Evolutionary conservation across 768 basidiomycete genomes (phyloP).

Genomic region (Suillus placidus): DNA sequence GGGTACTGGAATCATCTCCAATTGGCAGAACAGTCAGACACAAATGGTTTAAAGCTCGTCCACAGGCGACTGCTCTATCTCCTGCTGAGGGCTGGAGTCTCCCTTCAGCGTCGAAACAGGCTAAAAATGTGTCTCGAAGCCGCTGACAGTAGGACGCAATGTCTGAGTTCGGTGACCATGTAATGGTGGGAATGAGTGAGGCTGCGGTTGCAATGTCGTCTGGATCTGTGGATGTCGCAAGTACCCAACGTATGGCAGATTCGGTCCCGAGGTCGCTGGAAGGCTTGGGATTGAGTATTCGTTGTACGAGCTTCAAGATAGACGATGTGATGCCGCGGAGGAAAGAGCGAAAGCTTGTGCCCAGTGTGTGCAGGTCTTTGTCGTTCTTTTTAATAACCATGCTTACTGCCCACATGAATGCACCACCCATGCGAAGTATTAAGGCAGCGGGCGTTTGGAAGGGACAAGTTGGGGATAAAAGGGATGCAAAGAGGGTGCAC

Average conservation of each 20-base stretch:
- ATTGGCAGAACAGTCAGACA: not conserved
- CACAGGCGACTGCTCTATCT: constrained; percentile 7
- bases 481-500: constrained; percentile 14
- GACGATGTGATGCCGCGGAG: not conserved
- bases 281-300: not conserved
- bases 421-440: constrained; percentile 10
- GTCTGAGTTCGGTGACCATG: constrained; percentile 7
- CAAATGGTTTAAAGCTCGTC: constrained; percentile 6
- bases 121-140: constrained; percentile 8
- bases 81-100: not conserved
- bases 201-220: constrained; percentile 7
- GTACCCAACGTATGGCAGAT: constrained; percentile 8
- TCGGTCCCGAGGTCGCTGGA: not conserved
- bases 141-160: not conserved
- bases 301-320: not conserved
- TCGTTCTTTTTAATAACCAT: not conserved
- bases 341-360: not conserved
- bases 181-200: constrained; percentile 4
- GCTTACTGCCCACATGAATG: not conserved
- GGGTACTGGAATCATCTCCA: not conserved
- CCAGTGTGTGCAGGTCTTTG: not conserved
- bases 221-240: constrained; percentile 12
- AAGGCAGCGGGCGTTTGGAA: constrained; percentile 18
- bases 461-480: constrained; percentile 14
- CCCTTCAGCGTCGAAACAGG: constrained; percentile 8